A percentile compares a stretch with the other conserved stretches of the same genome.
phyloP scores from a whole-genome alignment of 306 rosid genomes.

The Gynostemma pentaphyllum region DNA sequence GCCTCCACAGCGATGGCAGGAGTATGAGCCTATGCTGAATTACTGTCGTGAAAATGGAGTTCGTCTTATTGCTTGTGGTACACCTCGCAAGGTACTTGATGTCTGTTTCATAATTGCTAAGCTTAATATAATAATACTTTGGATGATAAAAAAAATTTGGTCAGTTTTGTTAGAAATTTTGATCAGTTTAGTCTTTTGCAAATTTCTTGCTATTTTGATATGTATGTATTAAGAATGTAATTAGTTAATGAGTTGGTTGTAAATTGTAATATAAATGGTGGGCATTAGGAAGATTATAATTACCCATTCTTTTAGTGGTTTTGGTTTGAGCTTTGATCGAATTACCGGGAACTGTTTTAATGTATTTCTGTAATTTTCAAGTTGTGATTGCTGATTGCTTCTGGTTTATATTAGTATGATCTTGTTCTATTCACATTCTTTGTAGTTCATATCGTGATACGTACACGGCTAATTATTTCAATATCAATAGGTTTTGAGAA shows the following conservation, averaged over 20 bases:
- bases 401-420: too few relatives aligned
- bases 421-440: not conserved
- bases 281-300: too few relatives aligned
- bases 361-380: too few relatives aligned
- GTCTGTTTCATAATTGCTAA: not conserved
- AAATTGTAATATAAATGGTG: too few relatives aligned
- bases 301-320: too few relatives aligned
- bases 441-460: not conserved
- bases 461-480: not conserved
- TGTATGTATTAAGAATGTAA: too few relatives aligned
- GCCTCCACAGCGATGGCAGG: slow-evolving; percentile 85
- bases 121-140: not conserved
- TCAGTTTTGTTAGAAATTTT: not conserved
- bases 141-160: not conserved
- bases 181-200: not conserved
- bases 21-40: slow-evolving; percentile 79
- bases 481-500: slow-evolving; percentile 59
- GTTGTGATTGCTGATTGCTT: too few relatives aligned
- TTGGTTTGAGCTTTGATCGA: too few relatives aligned
- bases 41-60: slow-evolving; percentile 71
- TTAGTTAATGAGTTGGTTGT: too few relatives aligned
- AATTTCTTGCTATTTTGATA: not conserved
- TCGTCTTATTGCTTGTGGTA: slow-evolving; percentile 69
- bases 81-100: slow-evolving; percentile 51
- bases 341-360: too few relatives aligned